Evolutionary conservation across 805 yeast genomes (phyloP).

Genomic region (Scheffersomyces ergatensis): DNA sequence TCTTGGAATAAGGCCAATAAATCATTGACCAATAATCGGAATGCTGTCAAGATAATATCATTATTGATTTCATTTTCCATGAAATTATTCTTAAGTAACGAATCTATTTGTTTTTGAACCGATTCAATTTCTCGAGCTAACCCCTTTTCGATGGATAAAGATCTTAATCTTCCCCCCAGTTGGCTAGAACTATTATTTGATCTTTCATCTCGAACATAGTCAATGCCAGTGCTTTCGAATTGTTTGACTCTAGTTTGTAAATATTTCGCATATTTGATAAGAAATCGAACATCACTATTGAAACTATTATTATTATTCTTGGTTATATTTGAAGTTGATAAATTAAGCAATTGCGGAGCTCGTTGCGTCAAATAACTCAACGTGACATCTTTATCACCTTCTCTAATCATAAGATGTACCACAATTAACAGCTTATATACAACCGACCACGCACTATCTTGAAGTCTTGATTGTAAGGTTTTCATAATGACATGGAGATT

Average conservation of each 20-base stretch:
- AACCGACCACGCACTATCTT: conserved; percentile 87
- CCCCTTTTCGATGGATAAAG: conserved; percentile 71
- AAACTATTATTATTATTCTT: conserved; percentile 25
- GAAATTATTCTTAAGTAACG: conserved; percentile 70
- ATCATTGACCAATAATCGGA: conserved; percentile 87
- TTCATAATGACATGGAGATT: conserved; percentile 70
- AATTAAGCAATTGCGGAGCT: conserved; percentile 48
- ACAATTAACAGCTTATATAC: conserved; percentile 85
- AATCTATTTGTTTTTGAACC: conserved; percentile 77
- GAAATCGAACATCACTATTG: conserved; percentile 49
- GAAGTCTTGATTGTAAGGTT: conserved; percentile 58
- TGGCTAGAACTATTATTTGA: conserved; percentile 44
- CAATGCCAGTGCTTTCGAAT: conserved; percentile 60
- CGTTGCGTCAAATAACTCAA: conserved; percentile 54
- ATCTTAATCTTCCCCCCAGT: conserved; percentile 62
- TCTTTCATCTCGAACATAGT: conserved; percentile 74
- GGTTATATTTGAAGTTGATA: conserved; percentile 35
- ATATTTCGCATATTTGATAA: conserved; percentile 71
- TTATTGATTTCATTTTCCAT: conserved; percentile 79
- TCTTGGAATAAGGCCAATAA: conserved; percentile 82
- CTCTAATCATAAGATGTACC: conserved; percentile 86
- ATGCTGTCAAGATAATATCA: conserved; percentile 80
- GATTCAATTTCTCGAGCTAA: conserved; percentile 81
- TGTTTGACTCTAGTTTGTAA: conserved; percentile 67
- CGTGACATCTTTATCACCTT: conserved; percentile 80